phyloP scores from a whole-genome alignment of 2,329 filamentous ascomycete genomes.

The Mycocentrospora acerina region DNA sequence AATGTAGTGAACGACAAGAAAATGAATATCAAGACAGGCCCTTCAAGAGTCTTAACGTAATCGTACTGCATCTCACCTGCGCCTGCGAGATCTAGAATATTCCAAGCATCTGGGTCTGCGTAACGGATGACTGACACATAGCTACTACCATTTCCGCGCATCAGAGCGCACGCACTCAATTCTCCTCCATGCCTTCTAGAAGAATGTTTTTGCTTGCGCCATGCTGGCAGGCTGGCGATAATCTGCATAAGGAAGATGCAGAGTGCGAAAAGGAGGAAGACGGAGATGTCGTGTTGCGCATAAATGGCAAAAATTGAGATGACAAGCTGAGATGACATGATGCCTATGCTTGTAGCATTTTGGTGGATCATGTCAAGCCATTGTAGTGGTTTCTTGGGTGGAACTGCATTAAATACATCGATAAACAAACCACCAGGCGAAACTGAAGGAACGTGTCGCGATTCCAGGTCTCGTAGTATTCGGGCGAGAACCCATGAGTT shows the following conservation, averaged over 20 bases:
- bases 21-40: background rate
- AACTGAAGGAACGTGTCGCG: background rate
- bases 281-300: background rate
- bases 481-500: constrained; percentile 3
- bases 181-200: background rate
- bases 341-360: no score
- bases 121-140: constrained; percentile 6
- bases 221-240: background rate
- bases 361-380: background rate
- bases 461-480: constrained; percentile 2
- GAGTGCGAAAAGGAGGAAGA: background rate
- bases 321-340: background rate
- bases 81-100: constrained; percentile 4
- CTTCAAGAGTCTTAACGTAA: constrained; percentile 1
- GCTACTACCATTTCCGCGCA: constrained; percentile 4
- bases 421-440: no score
- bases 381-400: no score
- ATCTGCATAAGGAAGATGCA: background rate
- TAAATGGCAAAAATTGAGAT: background rate
- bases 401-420: no score
- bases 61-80: background rate
- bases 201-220: constrained; percentile 1
- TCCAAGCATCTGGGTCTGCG: background rate
- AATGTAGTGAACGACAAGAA: background rate
- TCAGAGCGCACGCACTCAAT: constrained; percentile 2